Conservation (phyloP, 495 filamentous ascomycete genomes). For the Hypoxylon crocopeplum region DNA sequence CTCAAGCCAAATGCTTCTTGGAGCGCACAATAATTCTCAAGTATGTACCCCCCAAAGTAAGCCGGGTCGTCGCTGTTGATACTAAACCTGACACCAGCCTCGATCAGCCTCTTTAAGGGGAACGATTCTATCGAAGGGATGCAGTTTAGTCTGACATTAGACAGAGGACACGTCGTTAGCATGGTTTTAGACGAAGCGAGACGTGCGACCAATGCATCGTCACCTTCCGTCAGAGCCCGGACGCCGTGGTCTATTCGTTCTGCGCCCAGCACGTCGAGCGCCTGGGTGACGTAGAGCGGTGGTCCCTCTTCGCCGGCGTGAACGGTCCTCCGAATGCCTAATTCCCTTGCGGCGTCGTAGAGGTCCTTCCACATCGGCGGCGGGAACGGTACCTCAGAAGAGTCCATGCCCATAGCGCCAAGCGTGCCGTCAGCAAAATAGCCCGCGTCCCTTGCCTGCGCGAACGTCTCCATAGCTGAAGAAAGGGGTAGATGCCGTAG, state of each 20-base stretch:
- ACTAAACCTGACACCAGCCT: constrained; percentile 69
- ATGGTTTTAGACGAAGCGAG: constrained; percentile 63
- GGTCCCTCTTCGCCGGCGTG: constrained; percentile 83
- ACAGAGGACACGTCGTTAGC: constrained; percentile 75
- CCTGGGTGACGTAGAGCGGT: constrained; percentile 66
- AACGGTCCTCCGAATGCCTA: constrained; percentile 65
- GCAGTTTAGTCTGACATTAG: constrained; percentile 71
- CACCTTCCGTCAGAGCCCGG: constrained; percentile 60
- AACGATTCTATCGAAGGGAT: constrained; percentile 63
- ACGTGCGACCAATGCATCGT: constrained; percentile 62
- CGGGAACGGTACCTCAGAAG: constrained; percentile 67
- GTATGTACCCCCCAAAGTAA: constrained; percentile 80
- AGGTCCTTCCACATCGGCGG: constrained; percentile 68
- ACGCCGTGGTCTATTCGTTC: constrained; percentile 78
- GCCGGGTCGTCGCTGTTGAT: constrained; percentile 82
- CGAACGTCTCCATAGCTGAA: constrained; percentile 58
- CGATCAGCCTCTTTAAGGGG: constrained; percentile 69
- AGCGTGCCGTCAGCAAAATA: constrained; percentile 61
- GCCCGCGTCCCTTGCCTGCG: constrained; percentile 52
- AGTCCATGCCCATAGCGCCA: constrained; percentile 71
- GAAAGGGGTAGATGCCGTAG: constrained; percentile 69
- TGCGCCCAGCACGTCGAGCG: constrained; percentile 63
- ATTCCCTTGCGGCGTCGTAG: constrained; percentile 58
- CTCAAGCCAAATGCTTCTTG: constrained; percentile 72
- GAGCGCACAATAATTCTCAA: constrained; percentile 78